Base-by-base conservation (phyloP, 2,329 filamentous ascomycete genomes). In the Knoxdaviesia capensis region DNA sequence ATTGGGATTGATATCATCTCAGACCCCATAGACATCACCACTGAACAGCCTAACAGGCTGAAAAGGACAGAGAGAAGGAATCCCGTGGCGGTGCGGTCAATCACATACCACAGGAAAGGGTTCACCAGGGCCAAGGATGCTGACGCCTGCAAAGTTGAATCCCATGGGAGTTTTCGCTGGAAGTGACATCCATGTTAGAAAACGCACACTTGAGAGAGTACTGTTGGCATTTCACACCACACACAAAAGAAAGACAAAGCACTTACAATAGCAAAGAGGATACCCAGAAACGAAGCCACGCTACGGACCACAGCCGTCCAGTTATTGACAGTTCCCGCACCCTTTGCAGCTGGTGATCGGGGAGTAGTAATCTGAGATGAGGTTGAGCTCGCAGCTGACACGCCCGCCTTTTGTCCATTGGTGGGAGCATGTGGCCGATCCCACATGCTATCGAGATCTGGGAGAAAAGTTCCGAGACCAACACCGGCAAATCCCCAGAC, bases 51-150 rank as follows among this genome's bases (percentile, higher is more conserved):
- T 1, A 71, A 62, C 30, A 88, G 55, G 1, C 84, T 81, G 7
- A 94, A 77, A 2, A 73, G 62, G 9, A 77, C 68, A 0, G 84
- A 86, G 43, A 94, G 70, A 33, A 90, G 62, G 50, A 96, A 80
- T 5, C 90, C 90, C 0, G 86, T 72, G 49, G 76, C 77, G 39
- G 85, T 90, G 41, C 88, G 82, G 60, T 98, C 90, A 53, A 98
- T 81, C 29, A 96, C 68, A 60, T 93, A 98, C 90, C 90, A 98
- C 11, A 98, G 65, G 7, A 90, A 80, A 1, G 90, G 88, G 55
- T 96, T 96, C 20, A 81, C 84, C 45, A 96, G 74, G 28, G 86
- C 83, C 40, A 98, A 75, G 1, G 87, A 90, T 30, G 92, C 60
- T 1, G 87, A 92, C 20, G 92, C 77, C 59, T 98, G 90, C n/a